Evolutionary conservation across 805 yeast species (phyloP), one percentile per base, ranked within the genome.

Genomic region (Lachancea meyersii): DNA sequence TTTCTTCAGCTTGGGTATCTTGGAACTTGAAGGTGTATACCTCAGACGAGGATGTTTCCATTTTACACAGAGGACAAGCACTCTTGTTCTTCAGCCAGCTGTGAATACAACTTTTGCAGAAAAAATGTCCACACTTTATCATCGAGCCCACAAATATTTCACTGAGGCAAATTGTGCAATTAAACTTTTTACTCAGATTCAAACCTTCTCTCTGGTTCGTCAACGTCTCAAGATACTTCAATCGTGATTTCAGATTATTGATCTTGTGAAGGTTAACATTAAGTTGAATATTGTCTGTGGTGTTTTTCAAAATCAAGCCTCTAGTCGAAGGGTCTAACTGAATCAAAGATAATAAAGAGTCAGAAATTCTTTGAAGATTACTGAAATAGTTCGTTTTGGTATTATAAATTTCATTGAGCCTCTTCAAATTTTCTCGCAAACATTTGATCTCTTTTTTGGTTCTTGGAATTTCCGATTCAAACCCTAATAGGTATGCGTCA

Each of bases 111-210:
- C 76, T 84, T 44, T 77, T 75, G 59, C 98, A 93, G 57, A 83
- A 93, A 51, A 79, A 80, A 63, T 93, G 98, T 0, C 97, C 97
- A 71, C 98, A 93, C 8, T 79, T 79, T 0, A 95, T 82, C 43
- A 93, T 67, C 0, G 93, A 74, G 0, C 98, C 98, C 31, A 79
- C 69, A 2, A 75, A 68, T 38, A 88, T 86, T 1, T 75, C 58
- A 3, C 79, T 72, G 17, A 83, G 76, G 59, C 98, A 93, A 47
- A 93, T 89, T 24, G 80, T 74, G 61, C 98, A 93, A 16, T 72
- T 62, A 31, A 58, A 58, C 8, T 52, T 51, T 16, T 64, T 63
- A 6, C 60, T 58, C 6, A 60, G 64, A 3, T 51, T 49, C n/a
- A 60, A 53, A 2, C 53, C 46, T 19, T 50, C 54, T 38, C 55